phyloP scores from a whole-genome alignment of 257 asterid genomes.

The Cynanchum wilfordii region DNA sequence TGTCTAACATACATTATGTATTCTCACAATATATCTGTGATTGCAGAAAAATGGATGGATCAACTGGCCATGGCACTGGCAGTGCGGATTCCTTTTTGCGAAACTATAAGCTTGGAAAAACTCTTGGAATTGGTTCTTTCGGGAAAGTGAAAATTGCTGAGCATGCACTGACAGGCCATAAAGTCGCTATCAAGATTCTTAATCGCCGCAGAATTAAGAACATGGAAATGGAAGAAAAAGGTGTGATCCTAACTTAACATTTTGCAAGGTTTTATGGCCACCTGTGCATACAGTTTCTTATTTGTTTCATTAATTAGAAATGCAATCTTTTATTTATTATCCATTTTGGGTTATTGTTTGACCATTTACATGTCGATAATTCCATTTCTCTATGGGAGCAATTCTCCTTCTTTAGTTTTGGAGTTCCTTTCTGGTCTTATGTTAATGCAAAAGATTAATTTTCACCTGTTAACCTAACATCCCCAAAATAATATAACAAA shows the following conservation, averaged over 20 bases:
- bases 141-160: constrained; percentile 90
- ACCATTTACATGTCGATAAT: not conserved
- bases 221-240: constrained; percentile 95
- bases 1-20: not conserved
- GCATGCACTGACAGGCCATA: constrained; percentile 74
- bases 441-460: not conserved
- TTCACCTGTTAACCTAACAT: not conserved
- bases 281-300: not conserved
- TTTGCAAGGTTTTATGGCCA: not conserved
- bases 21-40: not conserved
- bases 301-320: not conserved
- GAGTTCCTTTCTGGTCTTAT: not conserved
- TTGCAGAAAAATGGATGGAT: constrained; percentile 66
- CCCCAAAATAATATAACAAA: not conserved
- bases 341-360: not conserved
- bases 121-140: constrained; percentile 87
- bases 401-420: not conserved
- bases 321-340: not conserved
- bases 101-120: constrained; percentile 88
- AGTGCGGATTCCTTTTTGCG: constrained; percentile 64
- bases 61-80: constrained; percentile 42
- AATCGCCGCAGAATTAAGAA: constrained; percentile 60
- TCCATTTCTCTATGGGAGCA: not conserved
- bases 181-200: constrained; percentile 90
- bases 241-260: constrained; percentile 18